These are phyloP conservation scores for Diplosphaera chodatii DNA, from an alignment of 139 green algal species.

Conservation along the genomic window DNA sequence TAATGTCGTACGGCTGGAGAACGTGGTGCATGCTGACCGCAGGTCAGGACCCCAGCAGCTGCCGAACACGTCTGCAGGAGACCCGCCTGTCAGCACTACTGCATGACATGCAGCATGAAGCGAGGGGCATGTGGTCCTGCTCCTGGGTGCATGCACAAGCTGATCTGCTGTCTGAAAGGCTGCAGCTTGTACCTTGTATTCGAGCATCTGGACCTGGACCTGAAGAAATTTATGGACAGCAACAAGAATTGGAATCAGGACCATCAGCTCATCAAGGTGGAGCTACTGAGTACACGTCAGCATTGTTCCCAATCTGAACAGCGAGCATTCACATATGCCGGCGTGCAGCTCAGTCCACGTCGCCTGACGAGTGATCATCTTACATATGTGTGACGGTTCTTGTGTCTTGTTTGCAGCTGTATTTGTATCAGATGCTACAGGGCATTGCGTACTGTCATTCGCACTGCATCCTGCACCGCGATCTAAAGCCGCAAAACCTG, in stretches of 20 bases:
- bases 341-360: too few relatives aligned
- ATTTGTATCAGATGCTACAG: conserved; percentile 96
- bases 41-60: neutral
- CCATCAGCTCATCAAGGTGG: conserved; percentile 62
- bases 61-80: too few relatives aligned
- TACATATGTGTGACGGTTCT: too few relatives aligned
- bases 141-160: too few relatives aligned
- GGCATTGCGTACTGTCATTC: conserved; percentile 93
- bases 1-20: conserved; percentile 59
- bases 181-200: conserved; percentile 66
- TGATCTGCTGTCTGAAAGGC: neutral
- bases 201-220: conserved; percentile 94
- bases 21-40: conserved; percentile 21
- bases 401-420: conserved; percentile 54
- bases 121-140: too few relatives aligned
- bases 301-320: too few relatives aligned
- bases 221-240: conserved; percentile 98
- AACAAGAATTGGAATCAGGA: conserved; percentile 56
- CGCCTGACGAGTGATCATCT: too few relatives aligned
- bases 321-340: too few relatives aligned
- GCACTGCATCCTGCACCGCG: conserved; percentile 94
- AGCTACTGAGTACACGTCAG: too few relatives aligned
- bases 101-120: too few relatives aligned
- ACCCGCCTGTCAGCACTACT: too few relatives aligned
- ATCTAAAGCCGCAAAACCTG: conserved; percentile 98